Evolutionary conservation across 306 rosid species (phyloP).

Genomic region (Pterocarpus santalinus): DNA sequence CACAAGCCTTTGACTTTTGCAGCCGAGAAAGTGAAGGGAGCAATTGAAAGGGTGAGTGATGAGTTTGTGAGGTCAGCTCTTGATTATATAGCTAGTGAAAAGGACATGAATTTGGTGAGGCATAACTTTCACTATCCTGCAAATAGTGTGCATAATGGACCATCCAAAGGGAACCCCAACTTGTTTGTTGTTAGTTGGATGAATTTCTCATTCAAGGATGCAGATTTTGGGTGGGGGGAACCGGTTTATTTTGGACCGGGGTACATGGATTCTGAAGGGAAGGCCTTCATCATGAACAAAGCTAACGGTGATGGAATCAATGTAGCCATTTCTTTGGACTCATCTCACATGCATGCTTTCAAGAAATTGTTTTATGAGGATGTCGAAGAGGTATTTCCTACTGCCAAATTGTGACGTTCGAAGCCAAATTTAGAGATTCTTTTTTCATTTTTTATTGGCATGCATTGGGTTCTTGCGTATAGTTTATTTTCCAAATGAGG

Average conservation of each 20-base stretch:
- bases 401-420: constrained; percentile 43
- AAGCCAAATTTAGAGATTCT: not conserved
- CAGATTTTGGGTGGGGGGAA: constrained; percentile 53
- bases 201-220: constrained; percentile 42
- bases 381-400: constrained; percentile 9
- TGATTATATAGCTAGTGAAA: constrained; percentile 6
- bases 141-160: not conserved
- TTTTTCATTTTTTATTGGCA: not conserved
- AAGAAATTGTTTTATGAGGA: constrained; percentile 35
- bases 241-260: constrained; percentile 54
- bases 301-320: constrained; percentile 31
- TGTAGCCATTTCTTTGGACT: constrained; percentile 47
- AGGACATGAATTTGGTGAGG: constrained; percentile 44
- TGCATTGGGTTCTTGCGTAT: not conserved
- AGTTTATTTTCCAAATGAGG: too few relatives aligned
- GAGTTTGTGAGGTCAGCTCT: constrained; percentile 46
- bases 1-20: constrained; percentile 40
- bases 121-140: constrained; percentile 41
- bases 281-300: constrained; percentile 45
- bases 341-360: constrained; percentile 45
- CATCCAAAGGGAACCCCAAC: constrained; percentile 42
- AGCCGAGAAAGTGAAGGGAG: constrained; percentile 18
- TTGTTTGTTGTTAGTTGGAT: constrained; percentile 55
- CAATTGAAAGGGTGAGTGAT: constrained; percentile 30
- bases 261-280: constrained; percentile 54